phyloP scores from a whole-genome alignment of 2,329 filamentous ascomycete species.

The Claviceps purpurea region DNA sequence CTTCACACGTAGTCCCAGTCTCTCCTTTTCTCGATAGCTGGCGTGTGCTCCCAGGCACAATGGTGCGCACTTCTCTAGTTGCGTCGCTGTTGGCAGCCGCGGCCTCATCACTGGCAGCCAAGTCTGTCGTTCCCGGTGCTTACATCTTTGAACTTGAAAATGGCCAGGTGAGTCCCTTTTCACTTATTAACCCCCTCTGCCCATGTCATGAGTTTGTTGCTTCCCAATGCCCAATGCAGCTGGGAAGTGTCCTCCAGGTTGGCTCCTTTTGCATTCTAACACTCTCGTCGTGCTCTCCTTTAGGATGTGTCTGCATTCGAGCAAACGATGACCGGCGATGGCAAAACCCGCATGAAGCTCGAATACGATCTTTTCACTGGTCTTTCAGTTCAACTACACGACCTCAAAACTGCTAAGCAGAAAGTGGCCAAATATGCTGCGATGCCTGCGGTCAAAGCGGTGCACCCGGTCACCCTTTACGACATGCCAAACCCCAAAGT shows the following conservation, averaged over 20 bases:
- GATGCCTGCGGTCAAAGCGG: conserved; percentile 31
- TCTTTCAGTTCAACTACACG: conserved; percentile 37
- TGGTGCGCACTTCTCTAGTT: conserved; percentile 9
- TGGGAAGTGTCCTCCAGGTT: background rate
- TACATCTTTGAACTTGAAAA: conserved; percentile 11
- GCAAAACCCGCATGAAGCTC: conserved; percentile 32
- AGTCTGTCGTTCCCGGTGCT: conserved; percentile 8
- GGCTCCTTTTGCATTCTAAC: background rate
- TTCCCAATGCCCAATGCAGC: background rate
- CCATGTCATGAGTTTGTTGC: background rate
- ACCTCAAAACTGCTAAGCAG: conserved; percentile 29
- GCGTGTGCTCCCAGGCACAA: conserved; percentile 1
- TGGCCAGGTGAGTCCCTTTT: conserved; percentile 8
- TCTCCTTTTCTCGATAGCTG: background rate
- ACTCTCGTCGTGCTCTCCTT: background rate
- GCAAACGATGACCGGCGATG: conserved; percentile 17
- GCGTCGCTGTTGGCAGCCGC: conserved; percentile 8
- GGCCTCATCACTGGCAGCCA: conserved; percentile 5
- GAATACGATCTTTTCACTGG: conserved; percentile 40
- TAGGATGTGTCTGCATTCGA: conserved; percentile 9
- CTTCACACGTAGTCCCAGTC: background rate
- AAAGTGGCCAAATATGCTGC: conserved; percentile 26
- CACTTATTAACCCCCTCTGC: background rate
- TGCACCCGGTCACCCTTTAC: conserved; percentile 35
- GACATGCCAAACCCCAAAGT: conserved; percentile 31